These are phyloP conservation scores for Tulasnella calospora DNA, from an alignment of 768 basidiomycete species.

Conservation along the genomic window DNA sequence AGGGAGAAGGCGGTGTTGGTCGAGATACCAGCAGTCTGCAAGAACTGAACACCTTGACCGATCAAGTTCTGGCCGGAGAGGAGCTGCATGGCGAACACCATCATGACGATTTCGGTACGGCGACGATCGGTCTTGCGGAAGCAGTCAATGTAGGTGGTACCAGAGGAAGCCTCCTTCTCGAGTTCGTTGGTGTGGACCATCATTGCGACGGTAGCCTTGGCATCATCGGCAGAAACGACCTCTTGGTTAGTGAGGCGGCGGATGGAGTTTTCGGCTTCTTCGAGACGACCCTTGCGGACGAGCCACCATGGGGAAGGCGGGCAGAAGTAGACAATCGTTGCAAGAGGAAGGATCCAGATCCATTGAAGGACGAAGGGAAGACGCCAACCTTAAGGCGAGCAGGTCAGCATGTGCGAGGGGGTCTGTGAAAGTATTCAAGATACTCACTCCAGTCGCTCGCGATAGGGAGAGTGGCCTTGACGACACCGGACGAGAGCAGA, in stretches of 20 bases:
- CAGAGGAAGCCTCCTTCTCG: slow-evolving; percentile 36
- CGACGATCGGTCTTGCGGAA: slow-evolving; percentile 37
- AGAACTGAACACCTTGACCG: slow-evolving; percentile 35
- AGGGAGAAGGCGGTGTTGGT: slow-evolving; percentile 31
- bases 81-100: slow-evolving; percentile 85
- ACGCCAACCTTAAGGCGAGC: background rate
- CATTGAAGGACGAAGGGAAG: slow-evolving; percentile 34
- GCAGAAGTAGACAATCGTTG: slow-evolving; percentile 33
- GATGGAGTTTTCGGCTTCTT: slow-evolving; percentile 34
- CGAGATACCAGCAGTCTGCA: slow-evolving; percentile 34
- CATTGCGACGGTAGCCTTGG: slow-evolving; percentile 37
- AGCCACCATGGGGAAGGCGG: slow-evolving; percentile 36
- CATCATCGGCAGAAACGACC: slow-evolving; percentile 31
- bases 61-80: slow-evolving; percentile 32
- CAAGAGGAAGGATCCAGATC: slow-evolving; percentile 38
- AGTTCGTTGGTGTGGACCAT: slow-evolving; percentile 39
- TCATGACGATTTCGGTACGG: slow-evolving; percentile 61
- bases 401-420: slow-evolving; percentile 5
- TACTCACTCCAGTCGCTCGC: slow-evolving; percentile 30
- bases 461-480: slow-evolving; percentile 30
- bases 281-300: slow-evolving; percentile 34
- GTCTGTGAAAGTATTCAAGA: background rate
- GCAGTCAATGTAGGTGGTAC: slow-evolving; percentile 40
- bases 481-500: slow-evolving; percentile 32
- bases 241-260: slow-evolving; percentile 29